Conservation (phyloP, 192 early-diverging fungal genomes). For the Geranomyces variabilis region DNA sequence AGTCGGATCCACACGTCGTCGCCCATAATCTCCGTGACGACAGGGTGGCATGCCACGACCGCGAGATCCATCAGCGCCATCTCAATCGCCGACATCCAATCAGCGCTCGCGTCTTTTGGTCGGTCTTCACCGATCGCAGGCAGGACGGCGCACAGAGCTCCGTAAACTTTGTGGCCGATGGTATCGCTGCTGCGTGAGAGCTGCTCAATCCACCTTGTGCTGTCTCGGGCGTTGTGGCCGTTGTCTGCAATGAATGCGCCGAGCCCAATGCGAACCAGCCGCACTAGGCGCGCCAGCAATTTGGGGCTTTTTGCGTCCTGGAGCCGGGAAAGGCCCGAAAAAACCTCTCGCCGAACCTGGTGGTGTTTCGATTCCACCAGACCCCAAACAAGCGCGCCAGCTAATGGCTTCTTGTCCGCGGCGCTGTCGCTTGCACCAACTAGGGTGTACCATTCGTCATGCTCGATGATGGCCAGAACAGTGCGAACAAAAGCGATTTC, state of each 20-base stretch:
- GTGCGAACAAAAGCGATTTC: conserved; percentile 69
- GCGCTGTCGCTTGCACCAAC: conserved; percentile 5
- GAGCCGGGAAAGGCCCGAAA: not conserved
- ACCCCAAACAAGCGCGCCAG: conserved; percentile 60
- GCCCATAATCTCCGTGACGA: conserved; percentile 49
- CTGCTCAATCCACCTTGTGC: conserved; percentile 46
- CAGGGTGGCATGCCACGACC: conserved; percentile 55
- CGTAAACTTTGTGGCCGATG: conserved; percentile 35
- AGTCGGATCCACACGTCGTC: conserved; percentile 85
- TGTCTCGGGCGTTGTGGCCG: conserved; percentile 18
- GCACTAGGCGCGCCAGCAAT: conserved; percentile 14
- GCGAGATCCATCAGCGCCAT: conserved; percentile 51
- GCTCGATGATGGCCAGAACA: conserved; percentile 45
- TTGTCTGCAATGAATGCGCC: conserved; percentile 35
- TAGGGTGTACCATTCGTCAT: conserved; percentile 39
- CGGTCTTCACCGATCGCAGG: conserved; percentile 28
- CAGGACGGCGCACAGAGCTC: conserved; percentile 40
- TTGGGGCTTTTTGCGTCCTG: not conserved
- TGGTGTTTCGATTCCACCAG: conserved; percentile 48
- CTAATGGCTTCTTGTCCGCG: conserved; percentile 38
- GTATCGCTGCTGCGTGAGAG: conserved; percentile 32
- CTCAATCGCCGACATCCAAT: conserved; percentile 19
- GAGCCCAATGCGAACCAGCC: conserved; percentile 47
- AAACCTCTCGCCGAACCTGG: conserved; percentile 38
- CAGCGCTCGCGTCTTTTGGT: not conserved